These are phyloP conservation scores for Psophocarpus tetragonolobus DNA, from an alignment of 306 rosid species.

Conservation along the genomic window DNA sequence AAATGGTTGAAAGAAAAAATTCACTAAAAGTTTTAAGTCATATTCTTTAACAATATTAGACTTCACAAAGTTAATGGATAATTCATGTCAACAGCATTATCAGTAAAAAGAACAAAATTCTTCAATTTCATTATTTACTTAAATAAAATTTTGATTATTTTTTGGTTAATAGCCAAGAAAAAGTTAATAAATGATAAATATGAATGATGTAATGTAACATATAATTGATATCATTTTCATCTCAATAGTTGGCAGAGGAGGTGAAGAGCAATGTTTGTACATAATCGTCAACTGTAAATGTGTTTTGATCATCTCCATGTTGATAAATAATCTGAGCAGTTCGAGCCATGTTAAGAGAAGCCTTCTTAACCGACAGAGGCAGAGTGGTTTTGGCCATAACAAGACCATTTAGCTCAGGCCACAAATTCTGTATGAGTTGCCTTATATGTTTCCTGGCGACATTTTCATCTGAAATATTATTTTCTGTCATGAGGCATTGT, in stretches of 20 bases:
- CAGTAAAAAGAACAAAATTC: too few species aligned
- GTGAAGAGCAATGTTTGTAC: conserved; percentile 37
- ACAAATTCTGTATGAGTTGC: conserved; percentile 29
- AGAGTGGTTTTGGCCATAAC: conserved; percentile 6
- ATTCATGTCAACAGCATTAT: too few species aligned
- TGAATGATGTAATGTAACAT: background rate
- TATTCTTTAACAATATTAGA: too few species aligned
- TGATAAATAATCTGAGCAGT: conserved; percentile 54
- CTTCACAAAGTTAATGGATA: too few species aligned
- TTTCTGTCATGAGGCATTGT: conserved; percentile 38
- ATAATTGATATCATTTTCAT: background rate
- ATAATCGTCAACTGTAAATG: conserved; percentile 39
- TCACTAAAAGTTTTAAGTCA: too few species aligned
- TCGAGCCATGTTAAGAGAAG: conserved; percentile 49
- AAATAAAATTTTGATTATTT: too few species aligned
- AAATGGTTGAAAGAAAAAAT: too few species aligned
- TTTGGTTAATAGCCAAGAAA: background rate
- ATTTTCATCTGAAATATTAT: conserved; percentile 24
- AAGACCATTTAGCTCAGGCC: conserved; percentile 42
- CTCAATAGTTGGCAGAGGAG: conserved; percentile 11
- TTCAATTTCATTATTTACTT: too few species aligned
- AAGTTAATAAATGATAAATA: background rate
- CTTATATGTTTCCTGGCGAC: conserved; percentile 41
- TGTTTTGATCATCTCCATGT: conserved; percentile 48
- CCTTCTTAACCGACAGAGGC: conserved; percentile 29